A percentile compares a stretch with the other conserved stretches of the same genome.
phyloP scores from a whole-genome alignment of 2,329 filamentous ascomycete genomes.

The Didymella pinodella region DNA sequence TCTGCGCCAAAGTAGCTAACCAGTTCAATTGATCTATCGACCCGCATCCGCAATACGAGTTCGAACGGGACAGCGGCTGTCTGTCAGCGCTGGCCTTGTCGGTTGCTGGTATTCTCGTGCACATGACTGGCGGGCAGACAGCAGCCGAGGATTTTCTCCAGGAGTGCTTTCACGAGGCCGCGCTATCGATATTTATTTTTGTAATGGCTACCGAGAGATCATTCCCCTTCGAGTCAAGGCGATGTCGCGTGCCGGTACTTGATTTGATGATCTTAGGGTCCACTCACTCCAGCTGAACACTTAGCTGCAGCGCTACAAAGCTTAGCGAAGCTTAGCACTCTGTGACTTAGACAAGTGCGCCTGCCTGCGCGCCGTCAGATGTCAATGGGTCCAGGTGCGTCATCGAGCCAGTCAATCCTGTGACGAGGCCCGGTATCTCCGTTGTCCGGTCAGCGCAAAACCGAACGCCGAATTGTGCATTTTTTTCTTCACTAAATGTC shows the following conservation, averaged over 20 bases:
- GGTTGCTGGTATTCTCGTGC: background rate
- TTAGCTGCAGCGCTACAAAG: constrained; percentile 2
- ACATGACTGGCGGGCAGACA: background rate
- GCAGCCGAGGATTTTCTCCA: background rate
- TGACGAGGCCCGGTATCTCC: background rate
- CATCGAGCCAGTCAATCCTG: background rate
- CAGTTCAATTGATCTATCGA: background rate
- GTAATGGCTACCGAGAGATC: background rate
- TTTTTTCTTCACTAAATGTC: background rate
- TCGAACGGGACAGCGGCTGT: background rate
- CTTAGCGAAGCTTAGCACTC: constrained; percentile 4
- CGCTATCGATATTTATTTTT: constrained; percentile 8
- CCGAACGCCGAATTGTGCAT: background rate
- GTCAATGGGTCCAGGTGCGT: background rate
- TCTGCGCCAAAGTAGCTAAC: background rate
- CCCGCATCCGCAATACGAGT: background rate
- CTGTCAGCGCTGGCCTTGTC: background rate
- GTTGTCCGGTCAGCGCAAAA: background rate
- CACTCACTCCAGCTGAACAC: background rate
- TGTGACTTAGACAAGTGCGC: background rate
- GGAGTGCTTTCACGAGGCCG: background rate
- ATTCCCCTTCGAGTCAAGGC: background rate
- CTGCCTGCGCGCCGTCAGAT: background rate
- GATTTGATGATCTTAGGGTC: background rate
- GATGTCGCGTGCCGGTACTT: background rate